Base-by-base conservation (phyloP, 345 rosid genomes). In the Punica granatum region DNA sequence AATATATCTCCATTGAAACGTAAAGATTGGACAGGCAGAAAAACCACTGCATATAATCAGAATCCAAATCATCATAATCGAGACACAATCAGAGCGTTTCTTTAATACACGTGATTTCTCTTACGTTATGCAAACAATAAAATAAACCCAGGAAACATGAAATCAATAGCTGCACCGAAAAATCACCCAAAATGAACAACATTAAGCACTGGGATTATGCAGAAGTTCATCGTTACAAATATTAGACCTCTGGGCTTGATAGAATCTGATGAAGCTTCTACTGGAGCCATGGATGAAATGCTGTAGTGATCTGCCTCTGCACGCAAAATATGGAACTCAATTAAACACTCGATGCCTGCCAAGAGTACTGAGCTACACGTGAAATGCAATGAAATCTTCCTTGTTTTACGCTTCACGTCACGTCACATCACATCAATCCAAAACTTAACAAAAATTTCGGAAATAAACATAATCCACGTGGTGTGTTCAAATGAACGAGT, bases 171-270 rank as follows among this genome's bases (percentile, higher is more conserved):
- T 49, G 0, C 9, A 11, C n/a, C 16, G 13, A 15, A 7, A 44
- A 15, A 6, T n/a, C 56, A 49, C 56, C 56, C 36, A 33, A 37
- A 33, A 61, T 14, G 26, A 61, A 3, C 8, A 61, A 4, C 15
- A 31, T 59, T 13, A 35, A 61, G 65, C 8, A 61, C 48, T 39
- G 46, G 28, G 37, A 42, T 39, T 31, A 42, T 1, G 19, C 46
- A 63, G 7, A 18, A 21, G 46, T 18, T 35, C 1, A 31, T 34
- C 31, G 19, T 6, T 9, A 34, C 34, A 32, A 64, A 67, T 41
- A 54, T 28, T 13, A 67, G 16, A 92, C 97, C 98, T 90, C 88
- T 88, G 21, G 97, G 86, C 75, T 88, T 86, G 58, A 92, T 74
- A 32, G 83, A 84, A 67, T 92, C 91, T 53, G 67, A 65, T 35